Evolutionary conservation across 2,329 filamentous ascomycete genomes (phyloP).

Genomic region (Penicillium olsonii): DNA sequence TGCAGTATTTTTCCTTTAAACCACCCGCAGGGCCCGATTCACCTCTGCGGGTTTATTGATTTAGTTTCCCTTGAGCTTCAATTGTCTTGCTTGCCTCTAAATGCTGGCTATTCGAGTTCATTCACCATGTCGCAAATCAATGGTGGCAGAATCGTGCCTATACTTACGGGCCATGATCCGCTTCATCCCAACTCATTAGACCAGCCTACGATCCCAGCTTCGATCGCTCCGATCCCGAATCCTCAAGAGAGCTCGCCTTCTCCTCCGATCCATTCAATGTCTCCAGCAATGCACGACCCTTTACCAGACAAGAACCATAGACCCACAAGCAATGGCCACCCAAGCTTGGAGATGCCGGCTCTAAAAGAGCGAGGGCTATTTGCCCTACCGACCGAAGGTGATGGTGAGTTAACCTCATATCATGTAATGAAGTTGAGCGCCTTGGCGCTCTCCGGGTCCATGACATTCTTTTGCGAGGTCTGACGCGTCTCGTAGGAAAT

Average conservation of each 20-base stretch:
- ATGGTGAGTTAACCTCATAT: constrained; percentile 53
- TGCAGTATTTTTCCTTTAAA: constrained; percentile 24
- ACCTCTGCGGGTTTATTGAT: constrained; percentile 22
- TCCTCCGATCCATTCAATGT: background rate
- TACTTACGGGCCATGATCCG: constrained; percentile 36
- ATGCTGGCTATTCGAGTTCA: constrained; percentile 38
- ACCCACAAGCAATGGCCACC: constrained; percentile 20
- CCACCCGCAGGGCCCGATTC: constrained; percentile 27
- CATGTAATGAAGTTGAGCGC: constrained; percentile 2
- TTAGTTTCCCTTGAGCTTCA: constrained; percentile 8
- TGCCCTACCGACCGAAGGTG: constrained; percentile 60
- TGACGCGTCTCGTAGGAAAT: constrained; percentile 56
- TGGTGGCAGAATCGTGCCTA: constrained; percentile 46
- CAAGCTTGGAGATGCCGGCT: constrained; percentile 42
- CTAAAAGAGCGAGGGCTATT: constrained; percentile 61
- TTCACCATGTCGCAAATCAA: constrained; percentile 42
- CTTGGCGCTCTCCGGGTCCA: constrained; percentile 1
- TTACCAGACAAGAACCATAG: constrained; percentile 20
- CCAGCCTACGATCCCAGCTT: constrained; percentile 17
- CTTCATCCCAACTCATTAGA: constrained; percentile 12
- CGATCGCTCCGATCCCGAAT: background rate
- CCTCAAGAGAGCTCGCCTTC: background rate
- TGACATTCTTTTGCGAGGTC: constrained; percentile 3
- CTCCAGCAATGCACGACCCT: background rate
- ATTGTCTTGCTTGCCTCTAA: constrained; percentile 14